phyloP scores from a whole-genome alignment of 164 flowering plant species.

The Magnolia officinalis region DNA sequence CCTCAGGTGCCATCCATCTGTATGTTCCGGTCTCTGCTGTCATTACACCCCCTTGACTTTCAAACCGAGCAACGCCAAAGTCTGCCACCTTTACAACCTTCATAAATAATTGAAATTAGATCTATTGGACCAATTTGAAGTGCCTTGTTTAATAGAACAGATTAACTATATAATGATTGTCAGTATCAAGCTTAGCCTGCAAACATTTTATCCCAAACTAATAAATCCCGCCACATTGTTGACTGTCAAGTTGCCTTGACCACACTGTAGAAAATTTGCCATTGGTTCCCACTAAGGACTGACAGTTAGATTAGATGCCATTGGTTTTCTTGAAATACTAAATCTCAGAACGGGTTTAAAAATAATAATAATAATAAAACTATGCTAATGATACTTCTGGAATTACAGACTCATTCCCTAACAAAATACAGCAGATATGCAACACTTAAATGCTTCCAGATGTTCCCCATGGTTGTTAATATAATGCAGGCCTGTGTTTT shows the following conservation, averaged over 20 bases:
- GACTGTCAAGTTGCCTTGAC: background rate
- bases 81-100: slow-evolving; percentile 97
- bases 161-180: background rate
- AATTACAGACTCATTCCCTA: too few relatives aligned
- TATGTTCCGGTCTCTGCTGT: slow-evolving; percentile 98
- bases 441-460: too few relatives aligned
- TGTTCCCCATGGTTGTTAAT: too few relatives aligned
- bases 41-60: slow-evolving; percentile 78
- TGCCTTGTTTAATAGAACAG: background rate
- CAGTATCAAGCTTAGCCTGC: background rate
- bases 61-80: slow-evolving; percentile 98
- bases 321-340: too few relatives aligned
- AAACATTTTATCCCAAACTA: background rate
- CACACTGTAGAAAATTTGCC: too few relatives aligned
- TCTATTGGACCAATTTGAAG: slow-evolving; percentile 2
- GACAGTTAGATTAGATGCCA: too few relatives aligned
- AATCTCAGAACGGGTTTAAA: too few relatives aligned
- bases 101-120: slow-evolving; percentile 11
- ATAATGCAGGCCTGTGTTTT: too few relatives aligned
- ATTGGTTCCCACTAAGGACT: too few relatives aligned
- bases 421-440: too few relatives aligned
- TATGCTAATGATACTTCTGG: too few relatives aligned
- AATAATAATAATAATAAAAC: too few relatives aligned
- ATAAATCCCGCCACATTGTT: background rate
- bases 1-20: slow-evolving; percentile 99